These are phyloP conservation scores for Cadophora sp. DNA, from an alignment of 2,329 filamentous ascomycete species.

Conservation along the genomic window DNA sequence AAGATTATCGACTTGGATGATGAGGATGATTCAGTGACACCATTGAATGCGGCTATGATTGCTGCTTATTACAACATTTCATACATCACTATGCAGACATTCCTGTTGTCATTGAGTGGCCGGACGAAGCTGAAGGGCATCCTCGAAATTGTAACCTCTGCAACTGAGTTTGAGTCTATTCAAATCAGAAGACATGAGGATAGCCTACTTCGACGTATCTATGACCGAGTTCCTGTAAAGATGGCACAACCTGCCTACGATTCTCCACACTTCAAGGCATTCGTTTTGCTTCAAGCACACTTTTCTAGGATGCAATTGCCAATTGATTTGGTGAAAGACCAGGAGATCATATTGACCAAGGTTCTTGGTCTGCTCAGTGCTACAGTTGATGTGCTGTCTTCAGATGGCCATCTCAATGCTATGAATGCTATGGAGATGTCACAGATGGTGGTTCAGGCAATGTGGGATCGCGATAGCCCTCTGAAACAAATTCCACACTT, in stretches of 20 bases:
- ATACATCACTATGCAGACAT: conserved; percentile 99
- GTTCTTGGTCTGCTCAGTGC: conserved; percentile 88
- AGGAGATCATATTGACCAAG: conserved; percentile 85
- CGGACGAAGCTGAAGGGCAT: conserved; percentile 97
- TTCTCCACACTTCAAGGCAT: conserved; percentile 98
- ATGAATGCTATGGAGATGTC: conserved; percentile 99
- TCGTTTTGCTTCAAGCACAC: conserved; percentile 95
- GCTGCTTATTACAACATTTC: conserved; percentile 99
- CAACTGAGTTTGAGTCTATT: conserved; percentile 94
- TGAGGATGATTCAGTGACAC: conserved; percentile 86
- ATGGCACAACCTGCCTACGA: conserved; percentile 87
- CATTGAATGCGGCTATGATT: conserved; percentile 97
- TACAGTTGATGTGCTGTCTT: conserved; percentile 92
- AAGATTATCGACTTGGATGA: conserved; percentile 97
- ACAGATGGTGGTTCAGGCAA: conserved; percentile 98
- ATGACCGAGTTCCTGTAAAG: conserved; percentile 94
- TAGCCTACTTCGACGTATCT: conserved; percentile 84
- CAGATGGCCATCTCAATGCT: conserved; percentile 93
- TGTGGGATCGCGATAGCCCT: conserved; percentile 98
- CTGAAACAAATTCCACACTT: conserved; percentile 99
- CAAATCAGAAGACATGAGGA: conserved; percentile 95
- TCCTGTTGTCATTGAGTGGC: conserved; percentile 86
- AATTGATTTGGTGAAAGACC: conserved; percentile 94
- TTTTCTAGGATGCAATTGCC: conserved; percentile 97
- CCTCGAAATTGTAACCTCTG: conserved; percentile 94